These are phyloP conservation scores for Echinosphaeria canescens DNA, from an alignment of 2,329 filamentous ascomycete genomes.

Conservation along the genomic window DNA sequence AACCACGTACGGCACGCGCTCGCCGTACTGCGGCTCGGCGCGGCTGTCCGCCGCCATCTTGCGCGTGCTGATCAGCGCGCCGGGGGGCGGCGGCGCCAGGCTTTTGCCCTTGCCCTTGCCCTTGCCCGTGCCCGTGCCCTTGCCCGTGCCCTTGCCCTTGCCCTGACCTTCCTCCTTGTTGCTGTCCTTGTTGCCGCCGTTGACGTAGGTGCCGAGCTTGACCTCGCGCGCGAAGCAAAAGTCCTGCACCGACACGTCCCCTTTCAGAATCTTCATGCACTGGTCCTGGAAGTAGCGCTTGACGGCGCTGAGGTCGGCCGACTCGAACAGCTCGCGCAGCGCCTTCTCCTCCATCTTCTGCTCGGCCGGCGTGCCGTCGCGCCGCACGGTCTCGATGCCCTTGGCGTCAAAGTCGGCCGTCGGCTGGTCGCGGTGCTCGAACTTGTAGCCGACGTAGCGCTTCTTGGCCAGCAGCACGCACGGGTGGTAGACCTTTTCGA, in stretches of 20 bases:
- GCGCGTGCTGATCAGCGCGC: conserved; percentile 70
- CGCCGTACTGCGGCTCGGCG: conserved; percentile 81
- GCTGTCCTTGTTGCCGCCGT: too few species aligned
- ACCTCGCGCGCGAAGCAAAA: conserved; percentile 94
- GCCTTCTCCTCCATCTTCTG: conserved; percentile 94
- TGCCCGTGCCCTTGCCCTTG: too few species aligned
- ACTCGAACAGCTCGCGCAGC: conserved; percentile 74
- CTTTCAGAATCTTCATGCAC: conserved; percentile 81
- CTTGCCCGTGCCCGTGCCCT: not conserved
- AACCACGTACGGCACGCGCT: conserved; percentile 88
- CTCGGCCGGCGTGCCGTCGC: conserved; percentile 85
- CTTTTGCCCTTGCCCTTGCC: too few species aligned
- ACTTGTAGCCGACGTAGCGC: conserved; percentile 95
- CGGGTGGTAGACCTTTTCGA: conserved; percentile 95
- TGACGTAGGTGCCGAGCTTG: conserved; percentile 65
- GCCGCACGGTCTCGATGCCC: conserved; percentile 89
- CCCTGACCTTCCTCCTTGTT: too few species aligned
- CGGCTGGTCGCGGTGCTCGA: conserved; percentile 53
- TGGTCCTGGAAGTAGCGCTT: conserved; percentile 81
- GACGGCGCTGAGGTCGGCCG: conserved; percentile 69
- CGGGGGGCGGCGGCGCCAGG: conserved; percentile 54
- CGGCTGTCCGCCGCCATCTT: conserved; percentile 74
- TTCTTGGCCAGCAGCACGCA: conserved; percentile 93
- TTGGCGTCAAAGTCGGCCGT: conserved; percentile 92
- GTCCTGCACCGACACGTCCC: conserved; percentile 74